Conservation (phyloP, 371 early-diverging fungal species). For the Nematocida sp. region DNA sequence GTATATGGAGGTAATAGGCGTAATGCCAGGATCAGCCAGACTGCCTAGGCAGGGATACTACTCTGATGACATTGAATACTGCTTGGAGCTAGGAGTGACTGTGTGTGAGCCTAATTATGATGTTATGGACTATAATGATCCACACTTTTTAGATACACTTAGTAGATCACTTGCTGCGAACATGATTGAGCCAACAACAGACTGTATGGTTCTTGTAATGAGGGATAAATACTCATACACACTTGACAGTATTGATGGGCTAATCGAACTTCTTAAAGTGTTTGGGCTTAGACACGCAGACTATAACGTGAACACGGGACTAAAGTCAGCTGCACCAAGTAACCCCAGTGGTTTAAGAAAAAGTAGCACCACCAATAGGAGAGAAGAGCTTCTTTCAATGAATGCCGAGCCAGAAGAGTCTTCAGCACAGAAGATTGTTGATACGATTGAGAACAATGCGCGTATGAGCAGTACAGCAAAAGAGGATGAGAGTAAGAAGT, state of each 20-base stretch:
- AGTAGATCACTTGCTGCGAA: background rate
- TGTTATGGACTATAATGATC: constrained; percentile 23
- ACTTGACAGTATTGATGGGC: background rate
- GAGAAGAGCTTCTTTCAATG: background rate
- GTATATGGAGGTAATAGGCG: constrained; percentile 3
- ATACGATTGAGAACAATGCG: background rate
- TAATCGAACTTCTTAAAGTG: constrained; percentile 3
- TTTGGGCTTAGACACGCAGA: constrained; percentile 8
- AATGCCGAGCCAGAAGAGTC: background rate
- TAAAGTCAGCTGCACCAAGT: background rate
- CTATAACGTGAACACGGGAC: constrained; percentile 3
- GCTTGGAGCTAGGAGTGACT: constrained; percentile 8
- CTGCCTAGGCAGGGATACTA: constrained; percentile 45
- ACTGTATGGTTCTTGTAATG: constrained; percentile 30
- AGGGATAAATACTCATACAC: constrained; percentile 41
- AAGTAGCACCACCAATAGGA: background rate
- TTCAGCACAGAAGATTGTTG: background rate
- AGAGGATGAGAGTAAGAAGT: background rate
- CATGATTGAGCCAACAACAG: background rate
- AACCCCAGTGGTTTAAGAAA: background rate
- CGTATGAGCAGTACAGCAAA: background rate
- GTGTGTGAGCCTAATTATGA: constrained; percentile 47
- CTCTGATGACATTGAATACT: constrained; percentile 33
- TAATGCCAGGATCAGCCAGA: constrained; percentile 6
- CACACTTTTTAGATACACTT: constrained; percentile 12